phyloP scores from a whole-genome alignment of 768 basidiomycete genomes.

The Tubosaeta sp. region DNA sequence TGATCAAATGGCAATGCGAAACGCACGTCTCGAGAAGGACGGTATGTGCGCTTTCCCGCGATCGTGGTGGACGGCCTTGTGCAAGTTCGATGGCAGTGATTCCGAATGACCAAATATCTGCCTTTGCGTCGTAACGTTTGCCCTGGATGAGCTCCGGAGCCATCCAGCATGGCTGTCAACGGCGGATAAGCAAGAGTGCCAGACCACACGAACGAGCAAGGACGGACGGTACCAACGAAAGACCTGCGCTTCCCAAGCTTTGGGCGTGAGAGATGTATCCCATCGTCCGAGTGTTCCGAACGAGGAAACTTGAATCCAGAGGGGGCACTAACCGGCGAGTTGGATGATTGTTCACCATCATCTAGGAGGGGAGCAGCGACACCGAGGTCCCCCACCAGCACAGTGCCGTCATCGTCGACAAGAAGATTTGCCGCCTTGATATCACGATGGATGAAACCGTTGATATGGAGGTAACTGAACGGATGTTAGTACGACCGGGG shows the following conservation, averaged over 20 bases:
- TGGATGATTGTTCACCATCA: conserved; percentile 44
- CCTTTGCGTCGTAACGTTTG: conserved; percentile 75
- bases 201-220: background rate
- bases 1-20: background rate
- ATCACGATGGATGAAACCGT: conserved; percentile 91
- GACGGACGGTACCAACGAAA: conserved; percentile 83
- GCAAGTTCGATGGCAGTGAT: conserved; percentile 91
- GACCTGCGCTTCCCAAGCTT: conserved; percentile 76
- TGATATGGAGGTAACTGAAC: conserved; percentile 76
- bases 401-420: conserved; percentile 85
- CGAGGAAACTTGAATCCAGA: conserved; percentile 31
- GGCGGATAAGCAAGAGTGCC: background rate
- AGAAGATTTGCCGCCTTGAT: conserved; percentile 93
- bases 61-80: conserved; percentile 83
- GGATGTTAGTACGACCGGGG: conserved; percentile 2
- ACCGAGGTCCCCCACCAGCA: conserved; percentile 88
- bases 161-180: conserved; percentile 85
- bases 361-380: conserved; percentile 83
- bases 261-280: conserved; percentile 30
- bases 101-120: conserved; percentile 96
- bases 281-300: background rate
- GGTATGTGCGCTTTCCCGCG: conserved; percentile 65
- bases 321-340: conserved; percentile 15
- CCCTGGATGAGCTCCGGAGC: conserved; percentile 91
- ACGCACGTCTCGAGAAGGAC: conserved; percentile 73